Evolutionary conservation across 2,329 filamentous ascomycete genomes (phyloP).

Genomic region (Fusarium keratoplasticum): DNA sequence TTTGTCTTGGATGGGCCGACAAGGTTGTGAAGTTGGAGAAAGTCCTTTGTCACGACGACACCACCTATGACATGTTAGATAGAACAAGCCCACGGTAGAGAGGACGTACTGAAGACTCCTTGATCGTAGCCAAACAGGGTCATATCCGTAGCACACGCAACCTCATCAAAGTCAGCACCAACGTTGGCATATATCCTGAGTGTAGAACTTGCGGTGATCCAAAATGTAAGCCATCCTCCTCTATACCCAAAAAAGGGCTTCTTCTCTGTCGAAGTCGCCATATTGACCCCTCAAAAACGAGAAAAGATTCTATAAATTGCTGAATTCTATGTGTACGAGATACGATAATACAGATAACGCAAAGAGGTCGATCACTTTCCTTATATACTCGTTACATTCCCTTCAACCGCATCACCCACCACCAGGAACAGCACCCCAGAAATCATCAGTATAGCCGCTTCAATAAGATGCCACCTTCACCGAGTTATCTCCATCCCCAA

Average conservation of each 20-base stretch:
- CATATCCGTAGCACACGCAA: conserved; percentile 28
- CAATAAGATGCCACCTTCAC: not conserved
- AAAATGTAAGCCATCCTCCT: conserved; percentile 30
- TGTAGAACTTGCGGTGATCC: no score
- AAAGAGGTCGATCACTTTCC: not conserved
- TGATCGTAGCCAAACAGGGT: conserved; percentile 22
- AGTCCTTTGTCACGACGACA: conserved; percentile 23
- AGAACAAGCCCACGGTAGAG: fast-evolving
- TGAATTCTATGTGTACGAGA: not conserved
- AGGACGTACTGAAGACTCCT: conserved; percentile 11
- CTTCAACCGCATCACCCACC: not conserved
- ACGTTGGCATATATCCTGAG: no score
- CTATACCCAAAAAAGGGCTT: conserved; percentile 17
- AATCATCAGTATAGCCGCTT: conserved; percentile 7
- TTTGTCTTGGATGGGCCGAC: conserved; percentile 22
- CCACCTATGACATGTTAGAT: conserved; percentile 5
- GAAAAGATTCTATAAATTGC: not conserved
- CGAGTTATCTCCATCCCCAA: conserved; percentile 4
- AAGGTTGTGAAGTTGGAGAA: conserved; percentile 25
- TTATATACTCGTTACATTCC: conserved; percentile 1
- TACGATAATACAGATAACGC: not conserved
- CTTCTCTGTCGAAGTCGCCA: not conserved
- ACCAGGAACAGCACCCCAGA: not conserved
- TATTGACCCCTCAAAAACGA: not conserved
- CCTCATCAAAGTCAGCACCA: not conserved